Evolutionary conservation across 257 asterid genomes (phyloP).

Genomic region (Solanum clarkiae): DNA sequence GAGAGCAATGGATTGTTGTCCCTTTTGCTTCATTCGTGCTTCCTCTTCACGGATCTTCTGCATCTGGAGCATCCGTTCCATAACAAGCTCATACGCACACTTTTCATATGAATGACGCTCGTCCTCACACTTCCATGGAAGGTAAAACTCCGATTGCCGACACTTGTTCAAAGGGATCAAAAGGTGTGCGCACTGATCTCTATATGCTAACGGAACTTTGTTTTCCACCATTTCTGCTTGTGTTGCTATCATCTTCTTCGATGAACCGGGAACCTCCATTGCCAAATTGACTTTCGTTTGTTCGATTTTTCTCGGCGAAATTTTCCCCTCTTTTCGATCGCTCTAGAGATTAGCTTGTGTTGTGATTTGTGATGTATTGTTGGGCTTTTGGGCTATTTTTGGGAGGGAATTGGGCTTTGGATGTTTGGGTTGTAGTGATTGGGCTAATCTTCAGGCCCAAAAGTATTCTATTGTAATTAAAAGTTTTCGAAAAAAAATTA

Average conservation of each 20-base stretch:
- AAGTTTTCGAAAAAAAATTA: not conserved
- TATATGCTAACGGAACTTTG: constrained; percentile 60
- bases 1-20: constrained; percentile 39
- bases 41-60: constrained; percentile 90
- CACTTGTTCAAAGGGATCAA: constrained; percentile 85
- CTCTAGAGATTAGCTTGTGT: not conserved
- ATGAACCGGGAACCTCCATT: constrained; percentile 77
- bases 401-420: not conserved
- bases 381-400: not conserved
- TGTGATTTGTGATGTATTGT: not conserved
- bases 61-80: constrained; percentile 99
- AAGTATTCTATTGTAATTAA: not conserved
- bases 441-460: not conserved
- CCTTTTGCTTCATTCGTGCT: not conserved
- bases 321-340: not conserved
- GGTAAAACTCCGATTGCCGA: constrained; percentile 70
- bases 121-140: constrained; percentile 90
- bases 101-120: constrained; percentile 85
- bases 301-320: not conserved
- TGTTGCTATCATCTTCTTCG: constrained; percentile 71
- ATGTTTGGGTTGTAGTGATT: not conserved
- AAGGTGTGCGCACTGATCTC: constrained; percentile 96
- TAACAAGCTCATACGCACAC: constrained; percentile 91
- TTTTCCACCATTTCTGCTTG: constrained; percentile 46
- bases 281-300: not conserved